phyloP scores from a whole-genome alignment of 2,329 filamentous ascomycete genomes.

The Lecanicillium sp. region DNA sequence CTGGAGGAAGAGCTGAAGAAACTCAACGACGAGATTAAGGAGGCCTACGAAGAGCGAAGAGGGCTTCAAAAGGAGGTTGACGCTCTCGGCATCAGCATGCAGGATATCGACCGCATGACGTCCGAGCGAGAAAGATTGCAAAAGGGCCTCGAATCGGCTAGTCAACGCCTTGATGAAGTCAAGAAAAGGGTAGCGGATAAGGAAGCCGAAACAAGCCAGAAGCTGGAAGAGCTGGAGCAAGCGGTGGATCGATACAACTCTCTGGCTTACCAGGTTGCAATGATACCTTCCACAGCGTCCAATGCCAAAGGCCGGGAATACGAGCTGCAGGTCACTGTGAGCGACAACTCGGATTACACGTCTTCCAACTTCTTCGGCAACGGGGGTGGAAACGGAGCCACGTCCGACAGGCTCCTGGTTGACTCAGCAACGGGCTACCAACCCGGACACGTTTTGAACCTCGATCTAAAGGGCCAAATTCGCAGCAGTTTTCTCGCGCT shows the following conservation, averaged over 20 bases:
- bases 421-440: slow-evolving; percentile 83
- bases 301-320: slow-evolving; percentile 82
- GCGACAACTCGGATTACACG: slow-evolving; percentile 68
- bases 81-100: slow-evolving; percentile 87
- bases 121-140: slow-evolving; percentile 90
- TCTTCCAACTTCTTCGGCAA: slow-evolving; percentile 43
- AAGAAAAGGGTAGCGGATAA: slow-evolving; percentile 78
- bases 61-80: slow-evolving; percentile 81
- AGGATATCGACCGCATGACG: slow-evolving; percentile 99
- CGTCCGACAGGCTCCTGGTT: slow-evolving; percentile 68
- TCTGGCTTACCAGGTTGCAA: slow-evolving; percentile 82
- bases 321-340: slow-evolving; percentile 77
- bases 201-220: slow-evolving; percentile 76
- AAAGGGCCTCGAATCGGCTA: slow-evolving; percentile 71
- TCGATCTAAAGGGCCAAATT: slow-evolving; percentile 76
- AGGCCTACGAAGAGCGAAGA: slow-evolving; percentile 74
- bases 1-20: slow-evolving; percentile 83
- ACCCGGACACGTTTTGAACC: slow-evolving; percentile 76
- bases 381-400: slow-evolving; percentile 26
- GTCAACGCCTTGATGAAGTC: slow-evolving; percentile 70
- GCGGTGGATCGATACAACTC: slow-evolving; percentile 90
- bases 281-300: slow-evolving; percentile 75
- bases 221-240: slow-evolving; percentile 86
- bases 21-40: slow-evolving; percentile 62
- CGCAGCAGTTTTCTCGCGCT: slow-evolving; percentile 71